Base-by-base conservation (phyloP, 345 rosid species). In the Pugionium dolabratum region DNA sequence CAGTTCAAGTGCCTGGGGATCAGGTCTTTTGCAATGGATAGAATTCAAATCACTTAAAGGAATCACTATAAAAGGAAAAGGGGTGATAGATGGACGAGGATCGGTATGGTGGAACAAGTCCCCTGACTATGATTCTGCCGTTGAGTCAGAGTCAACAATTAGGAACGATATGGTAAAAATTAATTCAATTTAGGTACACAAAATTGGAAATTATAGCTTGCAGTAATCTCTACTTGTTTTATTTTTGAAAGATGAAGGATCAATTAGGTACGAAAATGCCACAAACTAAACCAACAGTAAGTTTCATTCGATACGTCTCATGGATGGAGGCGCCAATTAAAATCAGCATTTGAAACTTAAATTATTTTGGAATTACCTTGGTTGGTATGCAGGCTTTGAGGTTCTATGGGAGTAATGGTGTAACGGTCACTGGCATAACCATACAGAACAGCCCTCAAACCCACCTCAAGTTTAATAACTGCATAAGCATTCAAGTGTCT, bases 371-470 rank as follows among this genome's bases (percentile, higher is more conserved):
- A 53, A 36, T 18, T 43, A 27, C 57, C 60, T 32, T 30, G 69
- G 57, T 25, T 51, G 50, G 26, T 60, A 43, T 75, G 82, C 82
- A 89, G 95, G 96, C 86, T 43, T 71, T 89, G 45, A 82, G 93
- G 71, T 92, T 92, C 79, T 87, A 89, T 11, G 98, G 93, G 46
- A 89, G 96, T 59, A 80, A 73, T 3, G 79, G 66, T 62, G 95
- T 87, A 46, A 84, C 80, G 3, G 87, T 87, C 51, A 82, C 56
- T 0, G 96, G 95, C 41, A 89, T 89, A 76, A 87, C 89, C 1
- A 86, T 92, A 67, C 95, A 87, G 57, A 89, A 92, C 84, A 89
- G 96, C 76, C 96, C 83, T 44, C 95, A 92, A 75, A 80, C 88
- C 49, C 95, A 92, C 72, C 93, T 89, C 66, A 92, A 92, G 77